Evolutionary conservation across 129 eudicot genomes (phyloP), one percentile per base, ranked within the genome.

Genomic region (Flaveria sonorensis): DNA sequence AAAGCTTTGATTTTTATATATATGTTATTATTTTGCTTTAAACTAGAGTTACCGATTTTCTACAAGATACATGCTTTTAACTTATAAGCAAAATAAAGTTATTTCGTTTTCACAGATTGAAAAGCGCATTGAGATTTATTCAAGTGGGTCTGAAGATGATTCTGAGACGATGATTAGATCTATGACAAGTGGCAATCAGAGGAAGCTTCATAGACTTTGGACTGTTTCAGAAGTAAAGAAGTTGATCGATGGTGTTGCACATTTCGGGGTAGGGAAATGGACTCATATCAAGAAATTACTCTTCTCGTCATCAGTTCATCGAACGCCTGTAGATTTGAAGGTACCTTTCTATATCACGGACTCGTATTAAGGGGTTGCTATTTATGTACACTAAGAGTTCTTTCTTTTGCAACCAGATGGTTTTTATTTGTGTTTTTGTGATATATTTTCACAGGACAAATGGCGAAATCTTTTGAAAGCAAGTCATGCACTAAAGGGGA

Each of bases 401-500:
- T 69, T 67, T 47, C 30, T 20, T 19, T 21, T 13, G 43, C 40
- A 42, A 51, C 53, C 18, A 7, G 11, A 50, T 67, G 4, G 70
- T 56, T 32, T 24, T 68, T 63, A 5, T 19, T 59, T 80, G 70
- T 86, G 48, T 71, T 50, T 67, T 60, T 79, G 77, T 8, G 52
- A 47, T 43, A 28, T 66, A 32, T 61, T 68, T 74, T 61, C 28
- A n/a, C 87, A 93, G 98, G 98, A 93, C 86, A 93, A 93, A 80
- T 93, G 98, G 98, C 86, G 98, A 65, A 93, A 93, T 86, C 98
- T 93, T 78, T 71, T 93, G 45, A 90, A 89, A 85, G 92, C 98
- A 60, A 90, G 92, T 55, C 76, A 84, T 71, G 81, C 85, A 21
- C 83, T 78, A 66, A 86, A 81, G 51, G 88, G 79, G 61, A 79